Evolutionary conservation across 2,329 filamentous ascomycete species (phyloP), one percentile per base, ranked within the genome.

Genomic region (Colletotrichum tamarilloi): DNA sequence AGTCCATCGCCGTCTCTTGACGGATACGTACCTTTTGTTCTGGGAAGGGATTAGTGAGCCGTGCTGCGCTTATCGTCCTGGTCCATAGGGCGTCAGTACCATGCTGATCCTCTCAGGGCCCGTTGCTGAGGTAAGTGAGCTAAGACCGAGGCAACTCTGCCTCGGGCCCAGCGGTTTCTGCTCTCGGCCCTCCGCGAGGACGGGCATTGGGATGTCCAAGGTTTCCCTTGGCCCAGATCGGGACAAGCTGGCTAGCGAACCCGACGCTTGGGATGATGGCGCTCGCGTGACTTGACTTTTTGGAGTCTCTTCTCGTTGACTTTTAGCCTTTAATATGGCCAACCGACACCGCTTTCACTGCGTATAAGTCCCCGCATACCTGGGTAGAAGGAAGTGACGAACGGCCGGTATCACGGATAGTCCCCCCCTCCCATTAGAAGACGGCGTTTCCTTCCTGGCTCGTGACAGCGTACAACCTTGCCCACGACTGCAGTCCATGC

Each of bases 141-240:
- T 53, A 24, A 63, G 65, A 46, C 65, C 69, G 69, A 72, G 53
- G 69, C 65, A 59, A 28, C 16, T 19, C 46, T 53, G 64, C 58
- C 69, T 68, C 58, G 69, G 65, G 58, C 58, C 58, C 49, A 38
- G 69, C 65, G 58, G 53, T 32, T 62, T 59, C 52, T 72, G 58
- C 42, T 68, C 64, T 72, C 65, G 59, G 69, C 53, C 57, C 28
- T 64, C 38, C 69, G 42, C 69, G 59, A 35, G 58, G 52, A 19
- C 64, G 65, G 24, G 14, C 11, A n/a, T 53, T 14, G 28, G 26
- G 42, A 22, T 42, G 53, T 19, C 24, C 67, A 24, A 49, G 55
- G 28, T 58, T 58, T 22, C 67, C 55, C 28, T 55, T 49, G 28
- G 12, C 62, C 67, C 24, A 32, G 46, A 24, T 62, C 59, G 35